Evolutionary conservation across 768 basidiomycete genomes (phyloP).

Genomic region (Lepiota venenata): DNA sequence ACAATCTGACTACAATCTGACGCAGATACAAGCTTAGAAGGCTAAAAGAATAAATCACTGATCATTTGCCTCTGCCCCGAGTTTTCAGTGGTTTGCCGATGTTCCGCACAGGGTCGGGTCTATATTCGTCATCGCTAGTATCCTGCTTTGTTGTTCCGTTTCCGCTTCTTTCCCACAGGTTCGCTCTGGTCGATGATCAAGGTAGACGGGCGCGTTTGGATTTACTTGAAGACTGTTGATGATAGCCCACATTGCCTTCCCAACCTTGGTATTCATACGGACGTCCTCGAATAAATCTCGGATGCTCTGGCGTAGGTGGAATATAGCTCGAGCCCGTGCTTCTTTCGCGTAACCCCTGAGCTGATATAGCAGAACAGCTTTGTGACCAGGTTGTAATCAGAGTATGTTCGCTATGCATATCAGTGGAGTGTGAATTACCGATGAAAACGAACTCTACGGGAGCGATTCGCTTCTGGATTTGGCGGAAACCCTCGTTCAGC

Average conservation of each 20-base stretch:
- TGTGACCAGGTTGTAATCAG: neutral
- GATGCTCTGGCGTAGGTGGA: conserved; percentile 52
- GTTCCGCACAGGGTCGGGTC: conserved; percentile 38
- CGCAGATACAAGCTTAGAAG: neutral
- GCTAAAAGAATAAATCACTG: neutral
- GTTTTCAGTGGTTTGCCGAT: conserved; percentile 38
- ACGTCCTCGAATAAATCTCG: conserved; percentile 60
- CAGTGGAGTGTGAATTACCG: conserved; percentile 35
- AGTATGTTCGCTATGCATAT: conserved; percentile 14
- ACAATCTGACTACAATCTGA: neutral
- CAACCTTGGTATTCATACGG: conserved; percentile 55
- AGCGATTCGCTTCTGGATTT: conserved; percentile 58
- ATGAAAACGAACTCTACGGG: conserved; percentile 82
- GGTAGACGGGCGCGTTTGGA: conserved; percentile 26
- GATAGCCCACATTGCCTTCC: conserved; percentile 55
- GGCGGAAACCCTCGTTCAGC: conserved; percentile 46
- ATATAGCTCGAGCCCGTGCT: conserved; percentile 52
- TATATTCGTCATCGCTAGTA: conserved; percentile 44
- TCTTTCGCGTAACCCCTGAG: conserved; percentile 40
- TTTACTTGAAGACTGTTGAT: conserved; percentile 38
- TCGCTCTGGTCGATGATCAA: conserved; percentile 11
- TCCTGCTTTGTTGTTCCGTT: conserved; percentile 30
- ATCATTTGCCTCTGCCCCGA: conserved; percentile 33
- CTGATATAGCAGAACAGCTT: conserved; percentile 66
- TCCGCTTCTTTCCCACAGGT: conserved; percentile 18